phyloP scores from a whole-genome alignment of 1,139 yeast species.

The Pneumocystis jirovecii region DNA sequence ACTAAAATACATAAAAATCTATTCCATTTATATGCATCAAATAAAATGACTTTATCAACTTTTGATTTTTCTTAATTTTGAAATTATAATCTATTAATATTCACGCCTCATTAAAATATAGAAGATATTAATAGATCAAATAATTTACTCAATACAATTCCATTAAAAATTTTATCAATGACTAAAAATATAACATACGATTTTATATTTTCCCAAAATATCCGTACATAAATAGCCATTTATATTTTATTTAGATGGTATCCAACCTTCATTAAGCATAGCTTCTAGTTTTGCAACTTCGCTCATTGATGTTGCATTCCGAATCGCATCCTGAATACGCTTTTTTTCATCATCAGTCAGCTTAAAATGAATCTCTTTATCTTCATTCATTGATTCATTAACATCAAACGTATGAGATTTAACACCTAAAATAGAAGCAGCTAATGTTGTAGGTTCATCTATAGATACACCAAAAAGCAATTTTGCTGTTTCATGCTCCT shows the following conservation, averaged over 20 bases:
- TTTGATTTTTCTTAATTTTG: background rate
- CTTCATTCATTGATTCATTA: slow-evolving; percentile 9
- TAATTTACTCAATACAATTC: background rate
- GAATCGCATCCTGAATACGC: slow-evolving; percentile 38
- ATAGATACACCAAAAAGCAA: slow-evolving; percentile 33
- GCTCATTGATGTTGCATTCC: slow-evolving; percentile 48
- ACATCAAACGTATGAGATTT: slow-evolving; percentile 17
- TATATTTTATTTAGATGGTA: slow-evolving; percentile 4
- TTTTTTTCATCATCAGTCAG: slow-evolving; percentile 42
- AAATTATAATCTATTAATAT: background rate
- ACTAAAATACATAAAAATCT: no score
- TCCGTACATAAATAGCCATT: background rate
- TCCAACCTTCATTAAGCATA: slow-evolving; percentile 12
- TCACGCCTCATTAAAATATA: background rate
- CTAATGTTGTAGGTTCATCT: slow-evolving; percentile 22
- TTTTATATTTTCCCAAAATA: background rate
- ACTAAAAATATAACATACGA: background rate
- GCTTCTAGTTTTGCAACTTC: slow-evolving; percentile 63
- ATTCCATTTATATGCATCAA: background rate
- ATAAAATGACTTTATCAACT: background rate
- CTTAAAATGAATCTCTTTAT: slow-evolving; percentile 17
- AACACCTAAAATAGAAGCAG: slow-evolving; percentile 19
- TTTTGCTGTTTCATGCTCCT: slow-evolving; percentile 36
- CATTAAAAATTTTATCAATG: background rate
- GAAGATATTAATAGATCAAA: background rate